phyloP scores from a whole-genome alignment of 176 grass and related monocot species.

The Oryza rufipogon region DNA sequence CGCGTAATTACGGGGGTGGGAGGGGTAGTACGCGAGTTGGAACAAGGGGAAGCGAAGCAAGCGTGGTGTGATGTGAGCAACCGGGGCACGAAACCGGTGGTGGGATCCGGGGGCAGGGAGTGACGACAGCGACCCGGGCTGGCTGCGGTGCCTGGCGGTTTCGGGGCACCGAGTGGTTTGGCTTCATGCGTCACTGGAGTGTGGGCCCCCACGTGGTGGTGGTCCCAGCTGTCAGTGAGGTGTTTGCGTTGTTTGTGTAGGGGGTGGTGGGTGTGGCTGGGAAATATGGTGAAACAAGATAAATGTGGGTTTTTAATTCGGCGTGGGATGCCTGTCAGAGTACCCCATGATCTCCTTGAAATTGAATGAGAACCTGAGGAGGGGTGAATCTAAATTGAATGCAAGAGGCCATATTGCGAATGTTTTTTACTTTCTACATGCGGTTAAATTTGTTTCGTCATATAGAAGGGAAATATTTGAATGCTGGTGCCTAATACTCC shows the following conservation, averaged over 20 bases:
- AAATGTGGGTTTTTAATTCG: constrained; percentile 52
- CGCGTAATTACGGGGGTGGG: background rate
- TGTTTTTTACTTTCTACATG: constrained; percentile 28
- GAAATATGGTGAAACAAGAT: background rate
- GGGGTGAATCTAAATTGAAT: constrained; percentile 13
- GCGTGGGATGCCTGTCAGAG: constrained; percentile 49
- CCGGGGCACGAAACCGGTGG: constrained; percentile 57
- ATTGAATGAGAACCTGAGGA: constrained; percentile 29
- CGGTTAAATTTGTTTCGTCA: background rate
- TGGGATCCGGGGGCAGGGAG: constrained; percentile 49
- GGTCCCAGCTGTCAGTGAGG: background rate
- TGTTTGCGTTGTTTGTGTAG: background rate
- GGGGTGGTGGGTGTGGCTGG: background rate
- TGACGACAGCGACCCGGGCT: constrained; percentile 47
- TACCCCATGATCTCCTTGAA: constrained; percentile 23
- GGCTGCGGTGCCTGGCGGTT: background rate
- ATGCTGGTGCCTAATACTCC: too few relatives aligned
- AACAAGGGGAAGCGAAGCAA: background rate
- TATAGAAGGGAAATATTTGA: background rate
- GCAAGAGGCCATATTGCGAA: background rate
- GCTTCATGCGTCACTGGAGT: background rate
- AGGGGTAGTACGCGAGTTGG: background rate
- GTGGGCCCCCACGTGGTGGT: accelerated
- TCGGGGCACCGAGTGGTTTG: background rate
- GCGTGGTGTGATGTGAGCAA: constrained; percentile 46